These are phyloP conservation scores for Conticribra guillardii DNA, from an alignment of 108 stramenopile genomes.

Conservation along the genomic window DNA sequence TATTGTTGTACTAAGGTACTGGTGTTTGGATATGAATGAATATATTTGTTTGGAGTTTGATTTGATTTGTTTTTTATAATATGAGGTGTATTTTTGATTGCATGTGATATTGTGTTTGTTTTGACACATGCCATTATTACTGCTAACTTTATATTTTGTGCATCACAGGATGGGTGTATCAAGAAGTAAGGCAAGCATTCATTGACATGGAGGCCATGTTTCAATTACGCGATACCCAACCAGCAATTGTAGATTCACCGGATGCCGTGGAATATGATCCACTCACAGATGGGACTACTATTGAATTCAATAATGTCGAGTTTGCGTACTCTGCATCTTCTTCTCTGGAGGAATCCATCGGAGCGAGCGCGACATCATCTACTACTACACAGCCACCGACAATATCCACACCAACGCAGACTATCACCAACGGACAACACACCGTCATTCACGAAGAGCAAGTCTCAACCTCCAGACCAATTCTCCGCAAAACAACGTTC, in stretches of 20 bases:
- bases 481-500: slow-evolving; percentile 75
- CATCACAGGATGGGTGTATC: slow-evolving; percentile 80
- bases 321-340: slow-evolving; percentile 68
- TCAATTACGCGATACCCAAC: slow-evolving; percentile 69
- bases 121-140: too few relatives aligned
- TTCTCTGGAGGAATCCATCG: not conserved
- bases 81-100: too few relatives aligned
- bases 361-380: not conserved
- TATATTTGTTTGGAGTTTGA: too few relatives aligned
- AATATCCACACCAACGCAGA: not conserved
- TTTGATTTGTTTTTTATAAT: not conserved
- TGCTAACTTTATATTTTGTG: too few relatives aligned
- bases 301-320: slow-evolving; percentile 68
- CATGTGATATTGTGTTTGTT: too few relatives aligned
- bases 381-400: not conserved
- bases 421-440: not conserved
- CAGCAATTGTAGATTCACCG: slow-evolving; percentile 47
- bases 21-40: too few relatives aligned
- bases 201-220: slow-evolving; percentile 99
- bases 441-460: slow-evolving; percentile 11
- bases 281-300: slow-evolving; percentile 57
- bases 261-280: slow-evolving; percentile 61
- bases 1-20: too few relatives aligned
- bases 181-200: slow-evolving; percentile 93
- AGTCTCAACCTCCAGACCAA: slow-evolving; percentile 38